These are phyloP conservation scores for Setaria viridis DNA, from an alignment of 202 grass and related monocot genomes.

Conservation along the genomic window DNA sequence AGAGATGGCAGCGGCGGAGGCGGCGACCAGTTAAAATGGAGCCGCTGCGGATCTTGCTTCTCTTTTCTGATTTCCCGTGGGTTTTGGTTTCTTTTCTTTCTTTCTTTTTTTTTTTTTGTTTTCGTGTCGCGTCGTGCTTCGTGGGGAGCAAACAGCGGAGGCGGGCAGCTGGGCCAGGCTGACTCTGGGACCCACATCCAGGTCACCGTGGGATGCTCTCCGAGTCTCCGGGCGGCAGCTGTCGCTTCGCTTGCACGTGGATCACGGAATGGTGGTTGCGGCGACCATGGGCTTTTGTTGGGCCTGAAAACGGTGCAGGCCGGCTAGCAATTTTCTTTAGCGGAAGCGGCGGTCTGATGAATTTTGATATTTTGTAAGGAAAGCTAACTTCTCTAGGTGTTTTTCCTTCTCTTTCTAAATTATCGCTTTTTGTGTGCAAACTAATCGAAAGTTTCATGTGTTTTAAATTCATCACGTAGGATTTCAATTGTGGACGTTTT, in stretches of 20 bases:
- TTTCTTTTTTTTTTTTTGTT: too few relatives aligned
- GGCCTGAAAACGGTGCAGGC: not conserved
- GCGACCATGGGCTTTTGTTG: not conserved
- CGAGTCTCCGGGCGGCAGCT: not conserved
- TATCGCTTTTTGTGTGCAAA: not conserved
- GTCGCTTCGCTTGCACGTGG: not conserved
- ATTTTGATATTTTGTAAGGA: too few relatives aligned
- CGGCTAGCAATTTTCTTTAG: not conserved
- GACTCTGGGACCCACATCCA: not conserved
- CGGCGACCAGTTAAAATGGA: slow-evolving; percentile 46
- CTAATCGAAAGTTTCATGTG: not conserved
- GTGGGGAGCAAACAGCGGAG: not conserved
- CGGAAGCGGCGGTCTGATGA: too few relatives aligned
- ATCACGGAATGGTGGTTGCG: not conserved
- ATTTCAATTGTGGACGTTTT: not conserved
- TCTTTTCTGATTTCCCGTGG: not conserved
- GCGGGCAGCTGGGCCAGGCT: slow-evolving; percentile 21
- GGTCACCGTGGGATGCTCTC: not conserved
- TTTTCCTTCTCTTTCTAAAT: not conserved
- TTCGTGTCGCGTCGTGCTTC: slow-evolving; percentile 30
- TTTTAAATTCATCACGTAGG: not conserved
- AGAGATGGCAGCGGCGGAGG: slow-evolving; percentile 25
- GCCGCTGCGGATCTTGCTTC: slow-evolving; percentile 36
- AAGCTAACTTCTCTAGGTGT: not conserved
- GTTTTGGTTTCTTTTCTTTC: not conserved